Conservation (phyloP, 257 asterid species). For the Solanum lignicaule region DNA sequence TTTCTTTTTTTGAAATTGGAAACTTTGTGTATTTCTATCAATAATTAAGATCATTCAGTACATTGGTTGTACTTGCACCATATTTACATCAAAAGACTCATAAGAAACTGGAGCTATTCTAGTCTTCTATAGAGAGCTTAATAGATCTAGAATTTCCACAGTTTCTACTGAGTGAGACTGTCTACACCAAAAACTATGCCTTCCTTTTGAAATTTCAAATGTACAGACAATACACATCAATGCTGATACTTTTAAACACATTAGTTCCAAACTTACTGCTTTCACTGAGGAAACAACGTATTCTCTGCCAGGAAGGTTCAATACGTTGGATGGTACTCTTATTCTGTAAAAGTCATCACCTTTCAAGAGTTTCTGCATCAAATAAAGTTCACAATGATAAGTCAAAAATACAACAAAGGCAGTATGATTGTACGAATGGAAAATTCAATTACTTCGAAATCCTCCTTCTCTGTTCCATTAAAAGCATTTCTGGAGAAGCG, state of each 20-base stretch:
- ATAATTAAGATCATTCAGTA: no score
- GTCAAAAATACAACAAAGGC: background rate
- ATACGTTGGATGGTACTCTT: slow-evolving; percentile 71
- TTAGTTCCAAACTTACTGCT: slow-evolving; percentile 50
- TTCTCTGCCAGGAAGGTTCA: slow-evolving; percentile 66
- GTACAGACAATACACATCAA: background rate
- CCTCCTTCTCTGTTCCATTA: slow-evolving; percentile 55
- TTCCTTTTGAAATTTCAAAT: background rate
- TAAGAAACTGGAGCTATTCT: no score
- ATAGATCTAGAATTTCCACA: no score
- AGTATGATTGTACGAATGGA: background rate
- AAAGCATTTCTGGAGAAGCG: slow-evolving; percentile 76
- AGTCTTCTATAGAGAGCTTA: no score
- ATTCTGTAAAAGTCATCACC: slow-evolving; percentile 82
- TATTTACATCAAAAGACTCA: no score
- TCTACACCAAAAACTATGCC: background rate
- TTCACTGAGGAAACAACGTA: slow-evolving; percentile 69
- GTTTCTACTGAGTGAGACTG: no score
- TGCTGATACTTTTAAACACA: background rate
- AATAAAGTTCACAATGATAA: slow-evolving; percentile 3
- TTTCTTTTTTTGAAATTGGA: no score
- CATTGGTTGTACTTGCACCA: no score
- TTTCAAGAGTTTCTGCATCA: slow-evolving; percentile 67
- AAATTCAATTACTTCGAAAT: slow-evolving; percentile 46
- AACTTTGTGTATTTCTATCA: no score